A percentile compares a stretch with the other conserved stretches of the same genome.
phyloP scores from a whole-genome alignment of 768 basidiomycete genomes.

The Lactifluus volemus region DNA sequence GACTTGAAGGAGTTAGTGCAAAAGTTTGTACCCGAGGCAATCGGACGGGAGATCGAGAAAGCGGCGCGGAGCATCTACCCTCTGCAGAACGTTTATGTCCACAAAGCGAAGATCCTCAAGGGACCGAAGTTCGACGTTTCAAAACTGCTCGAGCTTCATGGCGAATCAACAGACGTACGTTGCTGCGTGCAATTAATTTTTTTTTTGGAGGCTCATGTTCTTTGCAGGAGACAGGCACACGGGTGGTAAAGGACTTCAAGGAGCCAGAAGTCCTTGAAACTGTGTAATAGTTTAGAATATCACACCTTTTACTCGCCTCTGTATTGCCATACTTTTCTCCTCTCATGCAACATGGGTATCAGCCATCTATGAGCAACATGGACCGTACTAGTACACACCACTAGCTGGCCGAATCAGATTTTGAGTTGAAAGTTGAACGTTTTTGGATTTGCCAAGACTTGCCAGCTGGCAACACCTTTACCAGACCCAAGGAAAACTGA shows the following conservation, averaged over 20 bases:
- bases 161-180: constrained; percentile 88
- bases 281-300: constrained; percentile 48
- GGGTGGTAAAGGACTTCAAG: constrained; percentile 94
- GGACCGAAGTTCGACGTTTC: constrained; percentile 93
- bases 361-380: constrained; percentile 31
- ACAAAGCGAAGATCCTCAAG: constrained; percentile 99
- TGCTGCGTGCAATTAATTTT: not conserved
- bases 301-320: constrained; percentile 11
- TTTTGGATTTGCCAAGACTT: not conserved
- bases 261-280: constrained; percentile 92
- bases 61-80: constrained; percentile 94
- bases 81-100: constrained; percentile 96
- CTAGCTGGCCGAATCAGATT: not conserved
- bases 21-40: constrained; percentile 98
- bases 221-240: constrained; percentile 83
- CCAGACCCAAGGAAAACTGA: not conserved
- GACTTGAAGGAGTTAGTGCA: constrained; percentile 97
- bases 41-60: constrained; percentile 99
- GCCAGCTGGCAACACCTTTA: not conserved
- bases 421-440: not conserved
- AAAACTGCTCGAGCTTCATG: constrained; percentile 94
- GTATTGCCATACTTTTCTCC: constrained; percentile 21
- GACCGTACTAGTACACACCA: not conserved
- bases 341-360: constrained; percentile 32
- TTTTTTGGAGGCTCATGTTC: constrained; percentile 14